These are phyloP conservation scores for Corynespora cassiicola DNA, from an alignment of 2,329 filamentous ascomycete species.

Conservation along the genomic window DNA sequence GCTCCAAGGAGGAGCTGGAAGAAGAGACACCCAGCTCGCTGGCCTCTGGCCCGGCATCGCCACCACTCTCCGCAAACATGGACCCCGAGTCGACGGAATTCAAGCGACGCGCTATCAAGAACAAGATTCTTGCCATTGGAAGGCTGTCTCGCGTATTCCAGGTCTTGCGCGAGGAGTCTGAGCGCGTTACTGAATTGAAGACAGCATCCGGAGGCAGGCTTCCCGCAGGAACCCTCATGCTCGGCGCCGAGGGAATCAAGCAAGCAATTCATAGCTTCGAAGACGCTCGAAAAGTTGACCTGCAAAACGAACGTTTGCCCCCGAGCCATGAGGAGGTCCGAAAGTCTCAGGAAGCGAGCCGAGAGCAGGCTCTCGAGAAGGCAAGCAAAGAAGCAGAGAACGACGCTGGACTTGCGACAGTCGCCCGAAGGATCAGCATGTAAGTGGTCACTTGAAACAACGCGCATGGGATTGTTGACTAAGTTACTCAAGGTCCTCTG, in stretches of 20 bases:
- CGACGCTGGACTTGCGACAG: conserved; percentile 82
- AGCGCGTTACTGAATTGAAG: conserved; percentile 96
- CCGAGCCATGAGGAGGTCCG: conserved; percentile 92
- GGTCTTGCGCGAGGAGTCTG: conserved; percentile 94
- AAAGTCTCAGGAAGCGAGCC: conserved; percentile 80
- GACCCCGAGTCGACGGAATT: conserved; percentile 90
- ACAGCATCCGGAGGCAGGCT: conserved; percentile 91
- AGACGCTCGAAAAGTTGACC: conserved; percentile 93
- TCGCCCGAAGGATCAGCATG: conserved; percentile 95
- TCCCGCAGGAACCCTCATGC: conserved; percentile 94
- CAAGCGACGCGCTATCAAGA: conserved; percentile 97
- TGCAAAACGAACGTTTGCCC: conserved; percentile 94
- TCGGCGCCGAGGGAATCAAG: conserved; percentile 97
- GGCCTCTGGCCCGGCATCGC: conserved; percentile 75
- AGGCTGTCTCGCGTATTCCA: conserved; percentile 98
- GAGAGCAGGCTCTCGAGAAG: conserved; percentile 82
- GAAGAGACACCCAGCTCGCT: conserved; percentile 82
- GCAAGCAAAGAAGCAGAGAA: conserved; percentile 90
- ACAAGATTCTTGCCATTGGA: conserved; percentile 98
- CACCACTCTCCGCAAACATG: conserved; percentile 64
- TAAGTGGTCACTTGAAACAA: conserved; percentile 62
- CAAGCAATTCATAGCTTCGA: conserved; percentile 97
- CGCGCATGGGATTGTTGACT: conserved; percentile 9
- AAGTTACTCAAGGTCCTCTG: conserved; percentile 46
- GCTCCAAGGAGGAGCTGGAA: conserved; percentile 96